Base-by-base conservation (phyloP, 345 rosid species). In the Corymbia maculata region DNA sequence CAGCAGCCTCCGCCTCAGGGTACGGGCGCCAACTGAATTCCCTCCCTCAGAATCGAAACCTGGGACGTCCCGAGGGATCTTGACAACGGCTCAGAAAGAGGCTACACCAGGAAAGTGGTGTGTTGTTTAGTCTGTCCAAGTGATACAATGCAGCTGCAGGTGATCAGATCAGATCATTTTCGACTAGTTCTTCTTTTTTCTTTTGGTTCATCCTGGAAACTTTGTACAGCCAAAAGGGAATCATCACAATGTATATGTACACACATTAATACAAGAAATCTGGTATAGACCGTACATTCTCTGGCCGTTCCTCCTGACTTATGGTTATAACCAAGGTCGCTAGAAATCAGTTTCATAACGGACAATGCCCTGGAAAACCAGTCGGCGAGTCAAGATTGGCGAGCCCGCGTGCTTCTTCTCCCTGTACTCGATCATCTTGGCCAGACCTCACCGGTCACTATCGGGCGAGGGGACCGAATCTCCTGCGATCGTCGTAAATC, bases 401-500 rank as follows among this genome's bases (percentile, higher is more conserved):
- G 5, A 68, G 44, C 44, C 44, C 11, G 44, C 9, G 44, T 68
- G 79, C 79, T 30, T 68, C 79, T 30, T 68, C 79, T 30, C 6
- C 44, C 44, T 13, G 19, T 64, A 30, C 75, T 64, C 2, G 75
- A 64, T 64, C 75, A 64, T 13, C 9, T 68, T 30, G 79, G 79
- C 44, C 22, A 30, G 79, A 68, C 79, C 79, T 68, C 44, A 22
- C 79, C 21, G 19, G 44, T 30, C 19, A 30, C 21, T 8, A 42
- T 30, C 0, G 21, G 42, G 44, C 44, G 36, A 30, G 1, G 44
- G 11, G 2, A 30, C 42, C 0, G 21, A 13, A 6, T 64, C 36
- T 64, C 36, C 30, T n/a, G 15, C 0, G 75, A n/a, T n/a, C 5
- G 0, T 30, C 0, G 19, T 36, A 36, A n/a, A 64, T n/a, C 4